Evolutionary conservation across 208 protist species (phyloP).

Genomic region (Acanthamoeba quina): DNA sequence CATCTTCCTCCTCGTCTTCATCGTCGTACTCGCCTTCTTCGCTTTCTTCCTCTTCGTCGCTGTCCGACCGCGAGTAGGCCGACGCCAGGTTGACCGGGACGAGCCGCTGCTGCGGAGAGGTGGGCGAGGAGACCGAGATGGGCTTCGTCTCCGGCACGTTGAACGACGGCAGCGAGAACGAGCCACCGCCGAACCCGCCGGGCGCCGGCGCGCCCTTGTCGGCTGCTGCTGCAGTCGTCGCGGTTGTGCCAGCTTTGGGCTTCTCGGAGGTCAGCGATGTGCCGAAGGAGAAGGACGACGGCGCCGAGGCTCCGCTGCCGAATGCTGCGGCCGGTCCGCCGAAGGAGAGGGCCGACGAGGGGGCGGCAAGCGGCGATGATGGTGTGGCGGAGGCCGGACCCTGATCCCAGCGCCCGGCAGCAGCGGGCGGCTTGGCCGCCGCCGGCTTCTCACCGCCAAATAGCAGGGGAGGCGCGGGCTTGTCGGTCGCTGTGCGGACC

Average conservation of each 20-base stretch:
- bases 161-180: background rate
- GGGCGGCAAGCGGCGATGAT: background rate
- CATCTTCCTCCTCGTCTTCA: background rate
- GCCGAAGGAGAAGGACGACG: background rate
- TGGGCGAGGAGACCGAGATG: background rate
- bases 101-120: background rate
- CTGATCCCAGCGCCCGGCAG: background rate
- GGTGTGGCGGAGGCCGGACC: background rate
- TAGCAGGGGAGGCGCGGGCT: background rate
- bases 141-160: constrained; percentile 30
- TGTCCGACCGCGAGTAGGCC: background rate
- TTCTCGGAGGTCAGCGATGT: background rate
- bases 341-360: background rate
- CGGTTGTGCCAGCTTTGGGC: background rate
- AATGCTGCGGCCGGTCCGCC: background rate
- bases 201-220: background rate
- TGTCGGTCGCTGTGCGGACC: background rate
- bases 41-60: background rate
- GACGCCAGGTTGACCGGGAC: background rate
- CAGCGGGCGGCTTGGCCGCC: background rate
- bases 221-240: background rate
- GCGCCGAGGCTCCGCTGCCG: background rate
- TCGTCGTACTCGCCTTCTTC: background rate
- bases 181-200: background rate
- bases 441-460: background rate